Evolutionary conservation across 2,329 filamentous ascomycete genomes (phyloP), one percentile per base, ranked within the genome.

Genomic region (Hirsutella thompsonii): DNA sequence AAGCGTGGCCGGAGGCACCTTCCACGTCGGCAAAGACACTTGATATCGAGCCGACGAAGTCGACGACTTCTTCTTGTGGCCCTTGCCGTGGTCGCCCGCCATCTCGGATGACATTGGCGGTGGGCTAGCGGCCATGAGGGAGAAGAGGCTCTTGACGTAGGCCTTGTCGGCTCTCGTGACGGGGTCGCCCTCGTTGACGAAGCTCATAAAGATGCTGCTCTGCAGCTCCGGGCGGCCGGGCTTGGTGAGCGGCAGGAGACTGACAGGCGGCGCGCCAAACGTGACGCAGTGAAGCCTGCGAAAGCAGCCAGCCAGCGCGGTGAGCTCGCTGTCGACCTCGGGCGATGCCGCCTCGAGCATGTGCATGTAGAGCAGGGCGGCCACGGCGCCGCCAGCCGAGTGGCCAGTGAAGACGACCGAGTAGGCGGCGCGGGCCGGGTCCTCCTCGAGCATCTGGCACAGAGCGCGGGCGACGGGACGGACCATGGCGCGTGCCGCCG

Each of bases 111-210:
- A 36, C 2, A 6, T 4, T 21, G 38, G 38, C 0, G 83, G 75
- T 0, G 72, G 69, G 21, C 37, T 39, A n/a, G n/a, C n/a, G 1
- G 77, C 72, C 42, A 86, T 81, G 0, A 93, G 66, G 44, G 83
- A 79, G 1, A 92, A 60, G 9, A 93, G 65, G 28, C 76, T 83
- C 46, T 72, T 74, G 14, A 93, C 68, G 50, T 93, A 90, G 0
- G 76, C 71, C 58, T 78, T 83, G 54, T 93, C 86, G 0, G 85
- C 85, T 21, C 87, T 66, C 0, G 76, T 70, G 0, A 94, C 83
- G 0, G 84, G 85, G 48, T 94, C 88, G 3, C 87, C 87, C 57
- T 94, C 86, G 53, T 94, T 94, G 51, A 89, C 68, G 54, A 94
- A 87, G 34, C 74, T 76, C 40, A 86, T 70, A 55, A 94, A 94